Conservation (phyloP, 257 asterid genomes). For the Salvia splendens region DNA sequence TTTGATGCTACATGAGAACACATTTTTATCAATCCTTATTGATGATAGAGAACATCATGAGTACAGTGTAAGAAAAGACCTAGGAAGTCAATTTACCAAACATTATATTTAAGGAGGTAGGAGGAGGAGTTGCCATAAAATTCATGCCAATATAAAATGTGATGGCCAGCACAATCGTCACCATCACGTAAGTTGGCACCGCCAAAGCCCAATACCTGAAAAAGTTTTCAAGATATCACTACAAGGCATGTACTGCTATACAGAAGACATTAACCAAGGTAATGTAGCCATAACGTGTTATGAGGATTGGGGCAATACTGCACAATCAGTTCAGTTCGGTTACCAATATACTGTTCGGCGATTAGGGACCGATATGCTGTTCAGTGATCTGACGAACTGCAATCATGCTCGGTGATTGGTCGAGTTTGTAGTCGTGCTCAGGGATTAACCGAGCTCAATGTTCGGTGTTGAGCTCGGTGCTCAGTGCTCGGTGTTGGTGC, state of each 20-base stretch:
- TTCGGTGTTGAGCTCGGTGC: no score
- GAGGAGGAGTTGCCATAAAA: conserved; percentile 85
- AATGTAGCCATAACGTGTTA: no score
- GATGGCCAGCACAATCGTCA: conserved; percentile 58
- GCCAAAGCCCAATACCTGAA: conserved; percentile 92
- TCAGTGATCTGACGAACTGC: no score
- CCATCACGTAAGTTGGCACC: conserved; percentile 69
- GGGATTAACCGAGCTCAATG: no score
- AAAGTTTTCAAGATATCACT: conserved; percentile 14
- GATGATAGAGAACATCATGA: not conserved
- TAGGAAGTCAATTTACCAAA: conserved; percentile 51
- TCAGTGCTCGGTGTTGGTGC: no score
- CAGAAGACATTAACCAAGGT: not conserved
- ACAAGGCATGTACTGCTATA: not conserved
- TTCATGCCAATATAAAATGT: conserved; percentile 73
- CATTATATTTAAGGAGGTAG: conserved; percentile 66
- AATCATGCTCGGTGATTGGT: no score
- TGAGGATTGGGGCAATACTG: no score
- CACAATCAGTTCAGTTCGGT: no score
- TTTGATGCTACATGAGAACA: not conserved
- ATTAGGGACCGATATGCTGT: no score
- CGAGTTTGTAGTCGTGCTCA: no score
- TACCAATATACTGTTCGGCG: no score
- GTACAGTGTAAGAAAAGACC: not conserved
- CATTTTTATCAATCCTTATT: not conserved